These are phyloP conservation scores for Aspergillus awamori DNA, from an alignment of 2,329 filamentous ascomycete genomes.

Conservation along the genomic window DNA sequence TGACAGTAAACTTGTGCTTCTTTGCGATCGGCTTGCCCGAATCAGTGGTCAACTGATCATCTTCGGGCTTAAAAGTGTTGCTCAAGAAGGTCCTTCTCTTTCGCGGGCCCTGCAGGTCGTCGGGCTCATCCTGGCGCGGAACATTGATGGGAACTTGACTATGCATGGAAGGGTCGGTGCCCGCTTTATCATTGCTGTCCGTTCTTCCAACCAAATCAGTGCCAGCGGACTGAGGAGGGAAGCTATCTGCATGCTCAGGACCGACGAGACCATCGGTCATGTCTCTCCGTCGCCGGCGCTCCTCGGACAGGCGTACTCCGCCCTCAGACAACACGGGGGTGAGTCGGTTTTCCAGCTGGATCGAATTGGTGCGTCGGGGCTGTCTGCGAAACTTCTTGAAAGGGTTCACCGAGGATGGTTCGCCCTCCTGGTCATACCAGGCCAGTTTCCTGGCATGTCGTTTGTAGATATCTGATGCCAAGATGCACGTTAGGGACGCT, in stretches of 20 bases:
- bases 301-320: slow-evolving; percentile 27
- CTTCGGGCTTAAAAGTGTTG: slow-evolving; percentile 19
- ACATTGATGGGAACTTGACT: slow-evolving; percentile 39
- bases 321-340: slow-evolving; percentile 26
- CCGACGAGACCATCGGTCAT: slow-evolving; percentile 29
- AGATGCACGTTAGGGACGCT: slow-evolving; percentile 5
- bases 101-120: slow-evolving; percentile 23
- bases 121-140: slow-evolving; percentile 21
- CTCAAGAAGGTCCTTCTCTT: slow-evolving; percentile 29
- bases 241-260: slow-evolving; percentile 30
- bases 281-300: slow-evolving; percentile 27
- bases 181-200: slow-evolving; percentile 18
- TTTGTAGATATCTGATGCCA: slow-evolving; percentile 42
- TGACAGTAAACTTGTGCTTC: slow-evolving; percentile 41
- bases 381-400: slow-evolving; percentile 44
- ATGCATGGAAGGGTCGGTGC: slow-evolving; percentile 28
- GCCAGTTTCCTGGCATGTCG: slow-evolving; percentile 42
- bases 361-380: slow-evolving; percentile 30
- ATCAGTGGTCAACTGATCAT: slow-evolving; percentile 15
- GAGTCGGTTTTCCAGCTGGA: slow-evolving; percentile 36
- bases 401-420: slow-evolving; percentile 42
- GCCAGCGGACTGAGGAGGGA: slow-evolving; percentile 29
- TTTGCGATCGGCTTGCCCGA: slow-evolving; percentile 21
- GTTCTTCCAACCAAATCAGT: slow-evolving; percentile 22
- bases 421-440: slow-evolving; percentile 46